Percentiles rank a stretch among this genome's conserved stretches.
phyloP scores from a whole-genome alignment of 148 eudicot genomes.

The Camellia lanceoleosa region DNA sequence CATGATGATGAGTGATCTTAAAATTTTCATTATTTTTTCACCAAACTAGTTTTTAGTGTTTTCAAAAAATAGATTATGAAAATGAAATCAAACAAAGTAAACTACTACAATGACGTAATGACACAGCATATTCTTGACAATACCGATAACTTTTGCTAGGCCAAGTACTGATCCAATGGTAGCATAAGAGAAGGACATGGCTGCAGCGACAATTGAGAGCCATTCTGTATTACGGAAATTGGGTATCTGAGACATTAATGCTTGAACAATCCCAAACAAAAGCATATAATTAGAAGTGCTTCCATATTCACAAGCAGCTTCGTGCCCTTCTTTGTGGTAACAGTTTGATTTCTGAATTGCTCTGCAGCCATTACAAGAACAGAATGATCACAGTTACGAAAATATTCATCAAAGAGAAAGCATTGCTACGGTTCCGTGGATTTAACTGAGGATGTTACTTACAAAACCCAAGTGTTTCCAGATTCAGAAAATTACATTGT shows the following conservation, averaged over 20 bases:
- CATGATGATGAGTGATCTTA: neutral
- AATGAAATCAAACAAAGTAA: no score
- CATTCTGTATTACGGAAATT: conserved; percentile 58
- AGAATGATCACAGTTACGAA: neutral
- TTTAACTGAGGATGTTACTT: neutral
- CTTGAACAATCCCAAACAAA: conserved; percentile 62
- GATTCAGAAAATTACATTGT: neutral
- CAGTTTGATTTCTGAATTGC: conserved; percentile 75
- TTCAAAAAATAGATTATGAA: no score
- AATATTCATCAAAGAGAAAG: neutral
- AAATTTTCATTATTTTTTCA: no score
- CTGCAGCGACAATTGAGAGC: conserved; percentile 71
- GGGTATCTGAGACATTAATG: conserved; percentile 70
- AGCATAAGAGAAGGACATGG: conserved; percentile 78
- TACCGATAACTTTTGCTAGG: conserved; percentile 61
- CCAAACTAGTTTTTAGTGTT: no score
- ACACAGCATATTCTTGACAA: neutral
- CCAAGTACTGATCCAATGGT: conserved; percentile 69
- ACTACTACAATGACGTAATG: no score
- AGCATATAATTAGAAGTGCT: conserved; percentile 46
- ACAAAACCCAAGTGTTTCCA: neutral
- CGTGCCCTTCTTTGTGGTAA: conserved; percentile 63
- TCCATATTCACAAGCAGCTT: conserved; percentile 50
- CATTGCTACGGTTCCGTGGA: neutral
- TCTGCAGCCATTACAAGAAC: conserved; percentile 38